Conservation (phyloP, 2,329 filamentous ascomycete genomes). For the Microdochium nivale region DNA sequence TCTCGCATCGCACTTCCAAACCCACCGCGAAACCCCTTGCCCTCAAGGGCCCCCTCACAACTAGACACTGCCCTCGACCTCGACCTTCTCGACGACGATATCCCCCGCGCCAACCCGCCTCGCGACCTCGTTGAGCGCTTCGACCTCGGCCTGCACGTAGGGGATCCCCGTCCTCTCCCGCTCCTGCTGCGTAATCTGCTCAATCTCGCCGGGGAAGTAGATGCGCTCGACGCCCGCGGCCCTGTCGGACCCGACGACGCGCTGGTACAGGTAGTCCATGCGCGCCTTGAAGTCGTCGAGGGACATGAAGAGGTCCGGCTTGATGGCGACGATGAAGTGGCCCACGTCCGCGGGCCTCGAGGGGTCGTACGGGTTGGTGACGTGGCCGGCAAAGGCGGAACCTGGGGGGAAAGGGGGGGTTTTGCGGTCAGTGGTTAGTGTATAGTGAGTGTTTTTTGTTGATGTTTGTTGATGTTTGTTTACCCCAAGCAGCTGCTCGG, state of each 20-base stretch:
- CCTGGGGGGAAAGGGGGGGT: conserved; percentile 27
- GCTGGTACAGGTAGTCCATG: conserved; percentile 46
- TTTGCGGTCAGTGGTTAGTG: not conserved
- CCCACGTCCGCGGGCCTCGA: conserved; percentile 62
- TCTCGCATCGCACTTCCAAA: too few species aligned
- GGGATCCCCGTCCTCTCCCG: conserved; percentile 49
- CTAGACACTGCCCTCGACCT: not conserved
- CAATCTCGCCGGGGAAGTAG: conserved; percentile 55
- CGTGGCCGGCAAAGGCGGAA: conserved; percentile 68
- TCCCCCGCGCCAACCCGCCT: not conserved
- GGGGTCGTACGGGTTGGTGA: conserved; percentile 69
- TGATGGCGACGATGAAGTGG: conserved; percentile 65
- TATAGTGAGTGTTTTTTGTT: not conserved
- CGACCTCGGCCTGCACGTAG: conserved; percentile 46
- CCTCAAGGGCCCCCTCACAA: too few species aligned
- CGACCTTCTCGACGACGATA: not conserved
- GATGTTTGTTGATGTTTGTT: not conserved
- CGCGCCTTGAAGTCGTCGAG: conserved; percentile 59
- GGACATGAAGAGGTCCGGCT: conserved; percentile 66
- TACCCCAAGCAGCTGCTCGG: too few species aligned
- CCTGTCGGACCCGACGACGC: conserved; percentile 44
- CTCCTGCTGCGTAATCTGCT: conserved; percentile 43
- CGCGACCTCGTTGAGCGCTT: conserved; percentile 39
- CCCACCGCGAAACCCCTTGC: too few species aligned
- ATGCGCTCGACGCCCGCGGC: conserved; percentile 48